Base-by-base conservation (phyloP, 495 filamentous ascomycete species). In the Talaromyces stipitatus region DNA sequence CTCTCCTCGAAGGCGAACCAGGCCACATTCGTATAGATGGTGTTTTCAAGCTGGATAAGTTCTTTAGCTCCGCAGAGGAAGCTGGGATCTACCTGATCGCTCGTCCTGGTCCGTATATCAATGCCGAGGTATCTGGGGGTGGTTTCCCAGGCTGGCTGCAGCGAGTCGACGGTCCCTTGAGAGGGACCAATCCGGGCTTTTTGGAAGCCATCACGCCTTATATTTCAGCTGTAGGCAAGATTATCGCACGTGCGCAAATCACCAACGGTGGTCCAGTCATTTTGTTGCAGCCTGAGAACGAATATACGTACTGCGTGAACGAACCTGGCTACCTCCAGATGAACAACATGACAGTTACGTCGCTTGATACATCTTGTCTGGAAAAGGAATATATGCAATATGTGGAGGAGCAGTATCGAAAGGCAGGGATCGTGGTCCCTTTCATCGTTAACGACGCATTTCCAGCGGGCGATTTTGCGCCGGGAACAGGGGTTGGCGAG, bases 231-330 rank as follows among this genome's bases (percentile, higher is more conserved):
- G 86, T 51, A 71, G n/a, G n/a, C n/a, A n/a, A n/a, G n/a, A n/a
- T n/a, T 78, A 18, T 56, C 65, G 10, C 66, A 81, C 29, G 75
- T 89, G 58, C 81, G 2, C 87, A 91, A 58, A 88, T 91, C 58
- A 89, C 86, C 1, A 86, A 91, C 60, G 88, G 85, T 6, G 88
- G 89, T 1, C 87, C 87, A 0, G 76, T 91, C 20, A 89, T 91
- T 54, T 72, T 91, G 2, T 75, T 85, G 36, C 89, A 94, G 70
- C 86, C 87, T 0, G 89, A 92, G 62, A 91, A 91, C 60, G 87
- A 90, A 60, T 90, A 90, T 64, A 79, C n/a, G n/a, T n/a, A n/a
- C n/a, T n/a, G n/a, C n/a, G n/a, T n/a, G n/a, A n/a, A n/a, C n/a
- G n/a, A n/a, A n/a, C n/a, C n/a, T n/a, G n/a, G n/a, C n/a, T n/a